Evolutionary conservation across 1,284 basidiomycete genomes (phyloP).

Genomic region (Heterobasidion occidentale): DNA sequence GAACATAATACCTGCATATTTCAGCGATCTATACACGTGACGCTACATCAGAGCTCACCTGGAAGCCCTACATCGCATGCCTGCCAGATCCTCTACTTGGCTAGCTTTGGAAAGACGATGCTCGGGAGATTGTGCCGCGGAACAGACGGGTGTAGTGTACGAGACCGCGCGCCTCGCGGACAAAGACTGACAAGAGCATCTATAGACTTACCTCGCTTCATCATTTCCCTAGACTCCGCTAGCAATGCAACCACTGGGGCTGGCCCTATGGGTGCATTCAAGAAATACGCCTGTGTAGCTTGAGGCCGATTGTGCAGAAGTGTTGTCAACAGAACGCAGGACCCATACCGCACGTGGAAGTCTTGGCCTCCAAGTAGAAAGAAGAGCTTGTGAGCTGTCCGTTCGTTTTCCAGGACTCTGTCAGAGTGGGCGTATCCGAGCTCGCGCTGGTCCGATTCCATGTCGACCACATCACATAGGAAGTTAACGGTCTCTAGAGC

Average conservation of each 20-base stretch:
- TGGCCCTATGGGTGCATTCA: conserved; percentile 76
- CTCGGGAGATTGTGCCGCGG: too few species aligned
- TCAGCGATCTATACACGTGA: too few species aligned
- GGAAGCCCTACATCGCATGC: too few species aligned
- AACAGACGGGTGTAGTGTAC: too few species aligned
- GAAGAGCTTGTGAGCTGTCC: conserved; percentile 72
- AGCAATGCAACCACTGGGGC: conserved; percentile 64
- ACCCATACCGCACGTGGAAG: conserved; percentile 86
- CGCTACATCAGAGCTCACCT: too few species aligned
- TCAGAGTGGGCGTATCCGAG: conserved; percentile 72
- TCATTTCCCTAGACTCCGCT: conserved; percentile 78
- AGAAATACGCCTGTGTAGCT: conserved; percentile 81
- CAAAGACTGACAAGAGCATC: neutral
- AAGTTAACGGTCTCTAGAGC: conserved; percentile 79
- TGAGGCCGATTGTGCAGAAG: conserved; percentile 77
- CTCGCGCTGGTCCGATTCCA: conserved; percentile 38
- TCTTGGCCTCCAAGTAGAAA: conserved; percentile 64
- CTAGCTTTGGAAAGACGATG: too few species aligned
- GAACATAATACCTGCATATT: too few species aligned
- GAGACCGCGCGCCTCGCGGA: too few species aligned
- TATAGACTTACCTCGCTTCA: conserved; percentile 68
- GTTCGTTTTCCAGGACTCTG: conserved; percentile 60
- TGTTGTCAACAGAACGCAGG: conserved; percentile 78
- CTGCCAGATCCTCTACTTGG: too few species aligned
- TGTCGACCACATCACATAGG: conserved; percentile 64